Evolutionary conservation across 495 filamentous ascomycete species (phyloP), one percentile per base, ranked within the genome.

Genomic region (Apodospora peruviana): DNA sequence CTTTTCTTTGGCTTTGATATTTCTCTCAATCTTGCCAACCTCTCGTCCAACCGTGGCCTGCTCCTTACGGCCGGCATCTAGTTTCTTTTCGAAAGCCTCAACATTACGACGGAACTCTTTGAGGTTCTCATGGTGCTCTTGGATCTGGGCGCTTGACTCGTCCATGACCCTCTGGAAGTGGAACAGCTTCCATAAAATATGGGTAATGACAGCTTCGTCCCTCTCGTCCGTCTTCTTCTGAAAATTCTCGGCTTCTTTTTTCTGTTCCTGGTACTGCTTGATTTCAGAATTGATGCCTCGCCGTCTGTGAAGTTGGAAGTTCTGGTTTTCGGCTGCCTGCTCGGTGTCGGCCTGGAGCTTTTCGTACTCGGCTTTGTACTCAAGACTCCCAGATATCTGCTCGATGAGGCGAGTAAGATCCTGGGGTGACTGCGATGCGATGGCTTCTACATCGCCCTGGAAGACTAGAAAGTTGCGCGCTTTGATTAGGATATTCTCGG

Each of bases 401-500:
- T 99, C 93, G 39, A 99, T 94, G 43, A 97, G 69, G 19, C 88
- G 83, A 0, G 93, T 99, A n/a, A 97, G 79, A 55, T 97, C 93
- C 54, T 84, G 87, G 0, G 93, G 89, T 0, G 88, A 89, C 64
- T 97, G 93, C 5, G 88, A 86, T 4, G 93, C 94, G 55, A 99
- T 96, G n/a, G 88, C 84, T 69, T 99, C 93, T 37, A 99, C 93
- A 63, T 99, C 93, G 44, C 93, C 93, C 66, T 99, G 93, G 68
- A 97, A 97, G 22, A 99, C 93, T 0, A 99, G 77, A 67, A 97
- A 99, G 65, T 97, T 97, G 49, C 93, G 84, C 27, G 93, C 93
- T 65, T 95, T 96, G 70, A 99, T 95, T 58, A 97, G 70, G 50
- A 99, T 99, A 55, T 95, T 96, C 64, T 99, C 91, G 32, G 82